phyloP scores from a whole-genome alignment of 2,329 filamentous ascomycete genomes.

The Trichoderma arundinaceum region DNA sequence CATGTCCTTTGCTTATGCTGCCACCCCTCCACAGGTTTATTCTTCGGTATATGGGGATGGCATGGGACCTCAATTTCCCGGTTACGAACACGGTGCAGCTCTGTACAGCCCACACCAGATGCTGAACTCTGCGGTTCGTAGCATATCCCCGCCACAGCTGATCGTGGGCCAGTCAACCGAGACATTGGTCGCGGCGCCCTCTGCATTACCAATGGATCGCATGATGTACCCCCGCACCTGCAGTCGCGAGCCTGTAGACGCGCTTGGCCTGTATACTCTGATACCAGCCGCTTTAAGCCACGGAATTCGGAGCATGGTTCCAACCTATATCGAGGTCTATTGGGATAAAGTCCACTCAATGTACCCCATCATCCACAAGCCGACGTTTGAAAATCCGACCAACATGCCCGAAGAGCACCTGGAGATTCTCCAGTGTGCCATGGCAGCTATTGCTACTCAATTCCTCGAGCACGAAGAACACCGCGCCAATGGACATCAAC shows the following conservation, averaged over 20 bases:
- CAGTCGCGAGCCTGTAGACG: slow-evolving; percentile 50
- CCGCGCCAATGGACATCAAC: slow-evolving; percentile 54
- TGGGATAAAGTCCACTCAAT: slow-evolving; percentile 57
- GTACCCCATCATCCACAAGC: slow-evolving; percentile 58
- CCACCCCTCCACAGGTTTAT: slow-evolving; percentile 43
- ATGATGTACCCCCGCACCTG: slow-evolving; percentile 46
- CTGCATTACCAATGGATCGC: slow-evolving; percentile 46
- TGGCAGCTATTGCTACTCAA: slow-evolving; percentile 63
- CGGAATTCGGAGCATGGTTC: slow-evolving; percentile 51
- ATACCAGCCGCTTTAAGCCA: slow-evolving; percentile 46
- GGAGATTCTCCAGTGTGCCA: slow-evolving; percentile 57
- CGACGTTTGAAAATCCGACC: slow-evolving; percentile 49
- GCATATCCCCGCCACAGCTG: slow-evolving; percentile 56
- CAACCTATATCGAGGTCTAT: slow-evolving; percentile 58
- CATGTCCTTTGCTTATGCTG: slow-evolving; percentile 41
- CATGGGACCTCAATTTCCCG: slow-evolving; percentile 42
- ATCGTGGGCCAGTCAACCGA: slow-evolving; percentile 55
- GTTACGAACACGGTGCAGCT: slow-evolving; percentile 46
- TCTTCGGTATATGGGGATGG: slow-evolving; percentile 43
- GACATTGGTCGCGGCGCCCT: slow-evolving; percentile 54
- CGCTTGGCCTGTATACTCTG: slow-evolving; percentile 45
- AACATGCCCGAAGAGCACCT: slow-evolving; percentile 43
- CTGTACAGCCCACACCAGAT: slow-evolving; percentile 47
- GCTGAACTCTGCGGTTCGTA: slow-evolving; percentile 54
- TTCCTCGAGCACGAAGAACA: slow-evolving; percentile 55